Evolutionary conservation across 1,139 yeast species (phyloP), one percentile per base, ranked within the genome.

Genomic region (Nakaseomyces nivariensis): DNA sequence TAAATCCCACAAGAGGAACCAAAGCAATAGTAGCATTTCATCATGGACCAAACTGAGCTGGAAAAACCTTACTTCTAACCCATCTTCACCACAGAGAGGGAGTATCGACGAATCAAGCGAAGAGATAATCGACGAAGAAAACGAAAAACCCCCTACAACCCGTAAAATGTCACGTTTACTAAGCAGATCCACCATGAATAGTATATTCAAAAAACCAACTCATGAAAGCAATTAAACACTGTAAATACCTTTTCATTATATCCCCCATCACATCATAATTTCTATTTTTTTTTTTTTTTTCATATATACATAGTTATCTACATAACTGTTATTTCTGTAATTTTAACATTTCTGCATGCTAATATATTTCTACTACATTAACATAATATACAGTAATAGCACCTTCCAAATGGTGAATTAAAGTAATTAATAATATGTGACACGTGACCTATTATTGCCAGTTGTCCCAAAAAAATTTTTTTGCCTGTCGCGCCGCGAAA

Each of bases 101-200:
- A 41, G 44, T 25, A 41, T 41, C 10, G 34, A 41, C n/a, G 44
- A 41, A 11, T 13, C 44, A n/a, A 22, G 5, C 4, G 34, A 27
- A 27, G 44, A 27, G 11, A 10, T 56, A 59, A 59, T 53, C 54
- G 32, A 54, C 49, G 44, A 27, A 11, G 44, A 41, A 13, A 25
- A 27, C 11, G 48, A 36, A 11, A 32, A 33, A 11, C 45, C 52
- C 5, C 43, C 53, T 6, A 46, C 54, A 6, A 56, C 61, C 4
- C 55, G 63, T 37, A 55, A 60, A 40, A 56, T 61, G 60, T 59
- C 66, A 22, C 55, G 56, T 34, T 49, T 61, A 13, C 48, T 61
- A 8, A 59, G 64, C 10, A 60, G 57, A 50, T 57, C 58, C 40
- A 58, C 58, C 7, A 58, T 60, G 59, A 61, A 60, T 45, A 59